Conservation (phyloP, 2,329 filamentous ascomycete species). For the Aspergillus pseudoterreus region DNA sequence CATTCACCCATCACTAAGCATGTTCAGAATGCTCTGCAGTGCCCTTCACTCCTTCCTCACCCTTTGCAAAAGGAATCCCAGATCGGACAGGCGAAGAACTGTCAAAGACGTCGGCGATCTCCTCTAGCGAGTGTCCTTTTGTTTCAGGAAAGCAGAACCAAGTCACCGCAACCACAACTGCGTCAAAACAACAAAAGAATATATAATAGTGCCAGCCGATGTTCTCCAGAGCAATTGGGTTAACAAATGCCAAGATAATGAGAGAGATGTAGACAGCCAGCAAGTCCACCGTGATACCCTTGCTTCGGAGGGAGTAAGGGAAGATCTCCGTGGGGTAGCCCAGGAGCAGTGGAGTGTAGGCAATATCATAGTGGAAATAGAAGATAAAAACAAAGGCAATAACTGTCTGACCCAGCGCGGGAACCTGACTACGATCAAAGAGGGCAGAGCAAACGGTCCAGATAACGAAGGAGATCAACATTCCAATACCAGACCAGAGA, state of each 20-base stretch:
- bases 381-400: slow-evolving; percentile 60
- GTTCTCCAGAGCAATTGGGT: slow-evolving; percentile 31
- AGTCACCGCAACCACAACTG: slow-evolving; percentile 17
- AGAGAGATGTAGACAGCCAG: slow-evolving; percentile 22
- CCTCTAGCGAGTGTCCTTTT: slow-evolving; percentile 26
- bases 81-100: slow-evolving; percentile 6
- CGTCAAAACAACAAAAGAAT: slow-evolving; percentile 28
- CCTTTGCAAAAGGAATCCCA: neutral
- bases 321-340: slow-evolving; percentile 56
- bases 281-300: slow-evolving; percentile 23
- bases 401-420: slow-evolving; percentile 30
- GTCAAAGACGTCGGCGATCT: slow-evolving; percentile 26
- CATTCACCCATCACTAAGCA: neutral
- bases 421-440: slow-evolving; percentile 15
- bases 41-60: neutral
- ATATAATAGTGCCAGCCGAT: slow-evolving; percentile 36
- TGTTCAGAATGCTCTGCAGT: neutral
- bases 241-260: slow-evolving; percentile 26
- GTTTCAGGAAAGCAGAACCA: slow-evolving; percentile 29
- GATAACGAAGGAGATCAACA: slow-evolving; percentile 22
- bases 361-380: slow-evolving; percentile 58
- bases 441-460: slow-evolving; percentile 19
- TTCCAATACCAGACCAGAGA: slow-evolving; percentile 18
- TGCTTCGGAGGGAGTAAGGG: slow-evolving; percentile 52
- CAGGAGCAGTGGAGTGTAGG: slow-evolving; percentile 56